Base-by-base conservation (phyloP, 202 grass and related monocot genomes). In the Zoysia matrella region DNA sequence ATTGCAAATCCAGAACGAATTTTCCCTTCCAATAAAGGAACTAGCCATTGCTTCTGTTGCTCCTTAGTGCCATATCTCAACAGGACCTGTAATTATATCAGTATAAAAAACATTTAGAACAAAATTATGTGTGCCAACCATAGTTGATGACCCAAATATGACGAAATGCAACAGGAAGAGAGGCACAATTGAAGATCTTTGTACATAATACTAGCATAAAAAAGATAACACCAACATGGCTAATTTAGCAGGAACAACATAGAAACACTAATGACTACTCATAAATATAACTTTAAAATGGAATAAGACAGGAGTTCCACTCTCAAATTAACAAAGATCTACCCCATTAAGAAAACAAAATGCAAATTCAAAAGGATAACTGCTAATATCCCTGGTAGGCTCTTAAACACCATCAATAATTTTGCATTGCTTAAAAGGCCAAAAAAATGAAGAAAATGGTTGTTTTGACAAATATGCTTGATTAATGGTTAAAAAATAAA, bases 51-150 rank as follows among this genome's bases (percentile, higher is more conserved):
- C 78, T 83, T 84, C 79, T 95, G 85, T 80, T 99, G 96, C 47
- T 92, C 92, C 90, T 92, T 99, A 14, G 92, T 99, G 43, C 91
- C 96, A 89, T 95, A 95, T 68, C 96, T 99, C 78, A 99, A 71
- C 58, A 99, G 43, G 14, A 99, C 93, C 96, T 99, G 74, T 72
- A 80, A 77, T 65, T n/a, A 86, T 51, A 75, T 72, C 7, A 14
- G 9, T 73, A 82, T 47, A 2, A 70, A 49, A 69, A 36, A 76
- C 39, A 71, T 15, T 53, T 8, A 40, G 7, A 60, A 78, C 6
- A 5, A 83, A 74, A 79, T 53, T 69, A 74, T 57, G 22, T 60
- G 41, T 52, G 57, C 64, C 9, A 14, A 73, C 1, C 10, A 11
- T 47, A 78, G 70, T 42, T 12, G 45, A 74, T 46, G 22, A 65